Evolutionary conservation across 176 grass and related monocot genomes (phyloP).

Genomic region (Hordeum marinum): DNA sequence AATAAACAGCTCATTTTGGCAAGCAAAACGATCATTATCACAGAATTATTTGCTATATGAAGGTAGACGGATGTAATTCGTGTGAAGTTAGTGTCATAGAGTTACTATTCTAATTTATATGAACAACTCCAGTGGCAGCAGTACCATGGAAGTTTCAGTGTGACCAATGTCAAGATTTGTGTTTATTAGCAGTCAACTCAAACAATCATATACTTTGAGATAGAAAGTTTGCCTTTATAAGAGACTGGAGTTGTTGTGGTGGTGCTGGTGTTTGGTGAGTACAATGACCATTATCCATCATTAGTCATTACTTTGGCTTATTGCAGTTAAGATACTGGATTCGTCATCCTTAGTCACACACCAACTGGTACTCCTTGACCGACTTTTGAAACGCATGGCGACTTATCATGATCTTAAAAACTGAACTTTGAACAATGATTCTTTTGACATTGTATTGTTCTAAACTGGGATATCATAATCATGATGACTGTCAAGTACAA

Average conservation of each 20-base stretch:
- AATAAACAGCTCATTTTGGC: background rate
- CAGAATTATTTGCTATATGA: background rate
- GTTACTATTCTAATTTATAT: background rate
- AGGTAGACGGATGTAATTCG: background rate
- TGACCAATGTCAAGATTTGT: background rate
- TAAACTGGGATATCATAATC: background rate
- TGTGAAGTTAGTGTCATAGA: background rate
- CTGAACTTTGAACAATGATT: background rate
- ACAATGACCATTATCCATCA: background rate
- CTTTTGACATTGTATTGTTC: background rate
- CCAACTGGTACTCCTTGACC: background rate
- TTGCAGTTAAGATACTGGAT: background rate
- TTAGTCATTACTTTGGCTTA: background rate
- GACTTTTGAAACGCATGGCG: background rate
- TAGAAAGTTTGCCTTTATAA: background rate
- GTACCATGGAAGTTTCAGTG: background rate
- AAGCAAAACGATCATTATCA: background rate
- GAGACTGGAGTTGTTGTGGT: background rate
- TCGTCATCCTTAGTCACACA: background rate
- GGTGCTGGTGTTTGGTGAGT: background rate
- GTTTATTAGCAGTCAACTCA: background rate
- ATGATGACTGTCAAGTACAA: background rate
- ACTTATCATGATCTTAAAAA: background rate
- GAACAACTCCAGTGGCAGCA: background rate
- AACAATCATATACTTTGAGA: background rate